A percentile compares a stretch with the other conserved stretches of the same genome.
Evolutionary conservation across 768 basidiomycete species (phyloP).

Genomic region (Trametes cinnabarina): DNA sequence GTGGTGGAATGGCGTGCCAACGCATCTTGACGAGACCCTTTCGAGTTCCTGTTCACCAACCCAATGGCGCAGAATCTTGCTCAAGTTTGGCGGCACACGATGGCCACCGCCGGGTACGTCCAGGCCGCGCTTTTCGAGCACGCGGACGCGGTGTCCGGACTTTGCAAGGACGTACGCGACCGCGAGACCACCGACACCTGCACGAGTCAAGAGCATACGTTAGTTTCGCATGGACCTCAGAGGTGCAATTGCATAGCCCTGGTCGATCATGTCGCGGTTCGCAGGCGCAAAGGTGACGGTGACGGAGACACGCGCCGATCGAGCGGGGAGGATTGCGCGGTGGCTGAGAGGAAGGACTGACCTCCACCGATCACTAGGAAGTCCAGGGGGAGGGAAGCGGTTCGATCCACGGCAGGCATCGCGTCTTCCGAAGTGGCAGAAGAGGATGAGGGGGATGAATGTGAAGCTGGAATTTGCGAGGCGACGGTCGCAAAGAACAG

Average conservation of each 20-base stretch:
- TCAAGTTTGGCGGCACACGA: conserved; percentile 58
- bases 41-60: conserved; percentile 46
- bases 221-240: not conserved
- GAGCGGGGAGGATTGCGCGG: not conserved
- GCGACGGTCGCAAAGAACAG: not conserved
- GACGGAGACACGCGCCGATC: conserved; percentile 7
- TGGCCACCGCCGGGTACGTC: conserved; percentile 39
- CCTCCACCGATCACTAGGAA: conserved; percentile 51
- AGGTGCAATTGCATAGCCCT: not conserved
- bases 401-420: conserved; percentile 23
- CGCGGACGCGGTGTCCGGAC: conserved; percentile 58
- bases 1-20: conserved; percentile 34
- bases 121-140: conserved; percentile 51
- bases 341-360: conserved; percentile 20
- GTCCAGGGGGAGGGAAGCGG: conserved; percentile 34
- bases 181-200: conserved; percentile 54
- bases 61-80: conserved; percentile 55
- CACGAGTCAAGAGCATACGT: not conserved
- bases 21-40: conserved; percentile 36
- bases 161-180: conserved; percentile 52
- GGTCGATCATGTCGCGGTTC: not conserved
- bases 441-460: not conserved
- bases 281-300: not conserved
- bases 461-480: not conserved
- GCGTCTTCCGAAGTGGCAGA: conserved; percentile 2